Evolutionary conservation across 169 alveolate species (phyloP).

Genomic region (Perkinsus olseni): DNA sequence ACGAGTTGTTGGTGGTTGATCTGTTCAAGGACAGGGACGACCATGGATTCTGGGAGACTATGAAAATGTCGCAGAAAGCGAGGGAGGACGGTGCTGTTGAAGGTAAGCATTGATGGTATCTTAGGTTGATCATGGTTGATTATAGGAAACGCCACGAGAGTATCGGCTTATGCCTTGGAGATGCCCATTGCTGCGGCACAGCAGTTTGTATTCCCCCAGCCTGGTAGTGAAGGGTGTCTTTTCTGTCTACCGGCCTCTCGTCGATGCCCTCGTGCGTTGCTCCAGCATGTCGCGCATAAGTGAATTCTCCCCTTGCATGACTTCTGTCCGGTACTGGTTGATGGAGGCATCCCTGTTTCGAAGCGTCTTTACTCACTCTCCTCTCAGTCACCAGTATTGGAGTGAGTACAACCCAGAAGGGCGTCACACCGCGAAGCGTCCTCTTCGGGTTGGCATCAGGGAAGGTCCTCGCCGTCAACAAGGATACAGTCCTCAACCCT

Average conservation of each 20-base stretch:
- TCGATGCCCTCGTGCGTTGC: too few relatives aligned
- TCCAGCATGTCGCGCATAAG: too few relatives aligned
- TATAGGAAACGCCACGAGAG: not conserved
- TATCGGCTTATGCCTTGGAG: not conserved
- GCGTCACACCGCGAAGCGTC: not conserved
- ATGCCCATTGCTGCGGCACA: not conserved
- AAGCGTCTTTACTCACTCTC: too few relatives aligned
- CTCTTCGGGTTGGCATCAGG: not conserved
- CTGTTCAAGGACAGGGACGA: not conserved
- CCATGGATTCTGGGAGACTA: not conserved
- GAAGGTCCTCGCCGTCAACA: not conserved
- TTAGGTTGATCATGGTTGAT: not conserved
- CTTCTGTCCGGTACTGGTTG: too few relatives aligned
- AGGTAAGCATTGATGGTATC: not conserved
- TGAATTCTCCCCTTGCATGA: too few relatives aligned
- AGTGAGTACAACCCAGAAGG: not conserved
- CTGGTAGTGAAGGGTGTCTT: not conserved
- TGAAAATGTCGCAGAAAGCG: not conserved
- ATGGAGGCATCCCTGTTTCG: too few relatives aligned
- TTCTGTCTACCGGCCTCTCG: too few relatives aligned
- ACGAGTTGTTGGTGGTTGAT: not conserved
- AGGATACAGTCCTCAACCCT: not conserved
- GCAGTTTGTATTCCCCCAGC: not conserved
- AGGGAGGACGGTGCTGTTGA: not conserved
- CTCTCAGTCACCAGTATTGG: not conserved